Percentiles rank a stretch among this genome's conserved stretches.
phyloP scores from a whole-genome alignment of 495 filamentous ascomycete genomes.

The Penicillium goetzii region DNA sequence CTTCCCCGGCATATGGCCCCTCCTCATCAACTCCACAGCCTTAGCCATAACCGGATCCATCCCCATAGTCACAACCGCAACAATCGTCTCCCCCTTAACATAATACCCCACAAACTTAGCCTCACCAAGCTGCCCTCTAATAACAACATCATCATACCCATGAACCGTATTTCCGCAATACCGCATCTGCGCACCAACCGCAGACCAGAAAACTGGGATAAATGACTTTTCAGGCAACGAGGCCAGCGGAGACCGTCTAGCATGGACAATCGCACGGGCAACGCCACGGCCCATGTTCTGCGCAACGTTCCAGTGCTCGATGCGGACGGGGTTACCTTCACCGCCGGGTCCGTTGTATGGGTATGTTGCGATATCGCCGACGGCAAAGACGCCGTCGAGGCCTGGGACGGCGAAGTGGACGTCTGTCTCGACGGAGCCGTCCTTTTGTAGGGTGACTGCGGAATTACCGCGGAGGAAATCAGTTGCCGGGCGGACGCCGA shows the following conservation, averaged over 20 bases:
- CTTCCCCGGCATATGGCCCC: slow-evolving; percentile 81
- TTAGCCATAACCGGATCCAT: slow-evolving; percentile 87
- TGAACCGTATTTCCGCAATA: slow-evolving; percentile 85
- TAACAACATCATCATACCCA: slow-evolving; percentile 82
- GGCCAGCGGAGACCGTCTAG: slow-evolving; percentile 21
- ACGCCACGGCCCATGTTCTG: slow-evolving; percentile 86
- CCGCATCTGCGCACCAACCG: slow-evolving; percentile 81
- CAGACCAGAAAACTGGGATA: slow-evolving; percentile 96
- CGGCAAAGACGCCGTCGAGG: slow-evolving; percentile 76
- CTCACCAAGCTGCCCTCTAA: slow-evolving; percentile 77
- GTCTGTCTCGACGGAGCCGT: slow-evolving; percentile 80
- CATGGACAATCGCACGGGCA: slow-evolving; percentile 71
- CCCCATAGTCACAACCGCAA: slow-evolving; percentile 89
- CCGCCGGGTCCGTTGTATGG: slow-evolving; percentile 92
- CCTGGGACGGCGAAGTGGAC: slow-evolving; percentile 74
- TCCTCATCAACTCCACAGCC: slow-evolving; percentile 82
- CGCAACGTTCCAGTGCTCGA: slow-evolving; percentile 98
- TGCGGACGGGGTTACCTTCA: slow-evolving; percentile 63
- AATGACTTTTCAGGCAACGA: slow-evolving; percentile 69
- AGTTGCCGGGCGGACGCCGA: slow-evolving; percentile 86
- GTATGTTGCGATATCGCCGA: slow-evolving; percentile 95
- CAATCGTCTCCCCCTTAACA: slow-evolving; percentile 81
- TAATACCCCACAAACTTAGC: slow-evolving; percentile 90
- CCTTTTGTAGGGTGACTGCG: slow-evolving; percentile 67
- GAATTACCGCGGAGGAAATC: slow-evolving; percentile 78